Conservation (phyloP, 176 grass and related monocot species). For the Bothriochloa decipiens region DNA sequence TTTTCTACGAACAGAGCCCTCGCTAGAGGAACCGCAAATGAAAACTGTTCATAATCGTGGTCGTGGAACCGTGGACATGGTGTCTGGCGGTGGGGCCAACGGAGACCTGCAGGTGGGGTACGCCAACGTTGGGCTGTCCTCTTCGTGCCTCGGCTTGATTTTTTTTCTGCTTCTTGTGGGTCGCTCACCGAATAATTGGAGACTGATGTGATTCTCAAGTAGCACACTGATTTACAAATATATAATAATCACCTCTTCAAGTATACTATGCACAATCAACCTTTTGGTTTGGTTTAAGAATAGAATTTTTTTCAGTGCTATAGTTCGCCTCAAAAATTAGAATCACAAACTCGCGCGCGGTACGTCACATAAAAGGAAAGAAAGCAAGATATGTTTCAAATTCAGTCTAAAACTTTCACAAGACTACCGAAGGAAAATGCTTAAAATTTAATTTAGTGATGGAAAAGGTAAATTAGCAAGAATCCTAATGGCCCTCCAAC, state of each 20-base stretch:
- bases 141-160: not conserved
- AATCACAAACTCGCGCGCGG: not conserved
- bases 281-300: not conserved
- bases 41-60: not conserved
- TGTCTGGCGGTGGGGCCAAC: not conserved
- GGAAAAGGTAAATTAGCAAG: not conserved
- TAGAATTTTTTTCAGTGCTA: not conserved
- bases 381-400: not conserved
- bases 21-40: not conserved
- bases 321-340: not conserved
- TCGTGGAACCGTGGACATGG: not conserved
- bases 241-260: not conserved
- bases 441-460: not conserved
- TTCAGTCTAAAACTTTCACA: not conserved
- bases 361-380: not conserved
- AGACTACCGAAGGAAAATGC: not conserved
- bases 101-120: not conserved
- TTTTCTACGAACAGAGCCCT: no score
- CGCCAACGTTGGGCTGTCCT: not conserved
- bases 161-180: not conserved
- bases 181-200: conserved; percentile 11
- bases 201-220: not conserved
- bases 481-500: not conserved
- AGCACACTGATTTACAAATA: not conserved
- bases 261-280: not conserved